A percentile compares a stretch with the other conserved stretches of the same genome.
These are phyloP conservation scores for Chlamydomonas sp. DNA, from an alignment of 139 green algal genomes.

Conservation along the genomic window DNA sequence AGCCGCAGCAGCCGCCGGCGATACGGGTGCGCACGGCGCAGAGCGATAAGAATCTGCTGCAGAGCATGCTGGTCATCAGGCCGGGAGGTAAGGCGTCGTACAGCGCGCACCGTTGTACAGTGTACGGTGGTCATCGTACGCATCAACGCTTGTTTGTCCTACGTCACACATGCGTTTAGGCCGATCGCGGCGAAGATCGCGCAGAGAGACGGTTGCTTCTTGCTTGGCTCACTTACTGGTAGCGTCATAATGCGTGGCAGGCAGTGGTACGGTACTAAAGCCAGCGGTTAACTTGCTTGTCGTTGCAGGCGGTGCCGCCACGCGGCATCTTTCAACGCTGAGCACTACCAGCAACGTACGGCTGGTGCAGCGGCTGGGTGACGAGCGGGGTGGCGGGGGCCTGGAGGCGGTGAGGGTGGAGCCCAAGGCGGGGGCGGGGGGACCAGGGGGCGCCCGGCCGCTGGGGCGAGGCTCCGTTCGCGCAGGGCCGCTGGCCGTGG, in stretches of 20 bases:
- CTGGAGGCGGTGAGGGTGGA: constrained; percentile 25
- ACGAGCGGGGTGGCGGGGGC: background rate
- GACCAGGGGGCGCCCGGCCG: background rate
- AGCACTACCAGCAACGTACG: background rate
- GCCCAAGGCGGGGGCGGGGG: background rate
- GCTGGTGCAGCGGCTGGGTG: constrained; percentile 34
- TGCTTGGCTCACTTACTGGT: no score
- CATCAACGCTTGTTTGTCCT: no score
- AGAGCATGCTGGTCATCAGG: constrained; percentile 32
- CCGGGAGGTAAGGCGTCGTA: background rate
- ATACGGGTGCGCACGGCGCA: background rate
- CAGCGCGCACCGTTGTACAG: no score
- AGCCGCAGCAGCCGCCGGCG: no score
- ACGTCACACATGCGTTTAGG: no score
- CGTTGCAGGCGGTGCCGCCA: background rate
- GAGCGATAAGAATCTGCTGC: background rate
- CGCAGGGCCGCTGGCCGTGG: no score
- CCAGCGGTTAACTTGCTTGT: no score
- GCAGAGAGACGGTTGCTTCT: no score
- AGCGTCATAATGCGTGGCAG: no score
- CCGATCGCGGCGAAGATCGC: no score
- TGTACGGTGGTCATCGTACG: no score
- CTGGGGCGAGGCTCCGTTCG: constrained; percentile 32
- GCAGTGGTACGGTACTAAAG: background rate
- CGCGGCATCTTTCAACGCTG: background rate